phyloP scores from a whole-genome alignment of 768 basidiomycete species.

The Strobilomyces echinocephalus region DNA sequence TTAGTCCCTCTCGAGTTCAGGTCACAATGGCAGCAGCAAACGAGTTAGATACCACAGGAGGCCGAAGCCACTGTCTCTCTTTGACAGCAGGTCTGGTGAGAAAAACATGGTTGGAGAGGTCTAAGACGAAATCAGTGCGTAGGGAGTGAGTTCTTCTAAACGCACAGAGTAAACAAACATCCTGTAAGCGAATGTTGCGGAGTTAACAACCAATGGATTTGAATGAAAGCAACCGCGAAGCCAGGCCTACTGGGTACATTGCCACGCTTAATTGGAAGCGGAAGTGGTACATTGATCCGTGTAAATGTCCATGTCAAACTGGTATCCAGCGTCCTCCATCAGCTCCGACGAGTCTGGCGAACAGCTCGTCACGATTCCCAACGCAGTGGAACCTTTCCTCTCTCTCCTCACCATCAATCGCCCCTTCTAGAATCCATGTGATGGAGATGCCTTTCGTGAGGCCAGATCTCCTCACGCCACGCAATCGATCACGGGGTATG shows the following conservation, averaged over 20 bases:
- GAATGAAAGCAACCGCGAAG: slow-evolving; percentile 18
- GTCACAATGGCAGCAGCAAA: not conserved
- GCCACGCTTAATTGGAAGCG: slow-evolving; percentile 12
- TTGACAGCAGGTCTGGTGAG: slow-evolving; percentile 72
- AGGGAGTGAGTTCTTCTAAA: slow-evolving; percentile 1
- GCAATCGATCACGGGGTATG: slow-evolving; percentile 44
- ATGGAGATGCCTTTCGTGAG: slow-evolving; percentile 50
- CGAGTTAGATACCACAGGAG: slow-evolving; percentile 61
- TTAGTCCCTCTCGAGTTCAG: slow-evolving; percentile 4
- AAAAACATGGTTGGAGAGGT: slow-evolving; percentile 65
- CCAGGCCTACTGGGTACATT: not conserved
- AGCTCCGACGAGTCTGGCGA: slow-evolving; percentile 55
- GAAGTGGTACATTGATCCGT: slow-evolving; percentile 8
- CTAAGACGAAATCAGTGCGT: not conserved
- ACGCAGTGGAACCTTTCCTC: slow-evolving; percentile 60
- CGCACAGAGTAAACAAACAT: not conserved
- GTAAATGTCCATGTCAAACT: slow-evolving; percentile 26
- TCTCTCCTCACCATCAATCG: slow-evolving; percentile 32
- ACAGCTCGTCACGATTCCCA: slow-evolving; percentile 59
- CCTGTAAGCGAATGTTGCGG: slow-evolving; percentile 6
- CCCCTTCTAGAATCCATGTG: slow-evolving; percentile 33
- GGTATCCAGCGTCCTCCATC: slow-evolving; percentile 48
- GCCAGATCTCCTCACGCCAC: slow-evolving; percentile 54
- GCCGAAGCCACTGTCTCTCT: slow-evolving; percentile 83
- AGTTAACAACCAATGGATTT: not conserved